Conservation (phyloP, 2,329 filamentous ascomycete species). For the Pseudohalonectria lignicola region DNA sequence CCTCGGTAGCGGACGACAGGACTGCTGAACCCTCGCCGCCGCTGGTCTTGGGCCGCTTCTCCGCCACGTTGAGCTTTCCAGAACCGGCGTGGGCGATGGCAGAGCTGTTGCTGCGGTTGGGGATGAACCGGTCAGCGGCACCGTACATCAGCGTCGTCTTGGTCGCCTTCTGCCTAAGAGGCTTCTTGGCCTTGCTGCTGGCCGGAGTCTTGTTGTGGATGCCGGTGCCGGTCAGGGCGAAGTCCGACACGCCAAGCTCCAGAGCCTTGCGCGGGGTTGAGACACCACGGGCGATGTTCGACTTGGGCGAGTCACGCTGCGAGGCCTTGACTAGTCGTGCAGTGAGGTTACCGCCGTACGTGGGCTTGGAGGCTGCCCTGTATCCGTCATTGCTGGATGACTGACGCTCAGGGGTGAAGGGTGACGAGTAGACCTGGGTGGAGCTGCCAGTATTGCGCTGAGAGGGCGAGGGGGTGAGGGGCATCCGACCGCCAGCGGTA, state of each 20-base stretch:
- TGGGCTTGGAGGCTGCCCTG: conserved; percentile 53
- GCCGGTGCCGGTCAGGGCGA: conserved; percentile 78
- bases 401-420: conserved; percentile 62
- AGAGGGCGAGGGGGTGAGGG: conserved; percentile 83
- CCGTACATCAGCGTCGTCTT: conserved; percentile 76
- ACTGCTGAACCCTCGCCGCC: conserved; percentile 61
- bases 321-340: conserved; percentile 62
- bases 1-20: conserved; percentile 69
- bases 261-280: conserved; percentile 72
- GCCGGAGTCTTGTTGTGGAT: conserved; percentile 44
- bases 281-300: conserved; percentile 72
- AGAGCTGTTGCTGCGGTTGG: conserved; percentile 83
- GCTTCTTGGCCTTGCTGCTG: conserved; percentile 46
- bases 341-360: conserved; percentile 70
- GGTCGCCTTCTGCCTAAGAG: conserved; percentile 42
- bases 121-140: conserved; percentile 88
- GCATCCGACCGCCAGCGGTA: conserved; percentile 89
- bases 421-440: conserved; percentile 54
- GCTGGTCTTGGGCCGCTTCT: conserved; percentile 64
- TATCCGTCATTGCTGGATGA: conserved; percentile 35
- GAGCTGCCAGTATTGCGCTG: conserved; percentile 39
- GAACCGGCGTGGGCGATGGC: conserved; percentile 73
- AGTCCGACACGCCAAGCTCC: conserved; percentile 88
- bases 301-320: conserved; percentile 86
- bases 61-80: conserved; percentile 65